Evolutionary conservation across 140 eudicot genomes (phyloP).

Genomic region (Anethum foeniculum): DNA sequence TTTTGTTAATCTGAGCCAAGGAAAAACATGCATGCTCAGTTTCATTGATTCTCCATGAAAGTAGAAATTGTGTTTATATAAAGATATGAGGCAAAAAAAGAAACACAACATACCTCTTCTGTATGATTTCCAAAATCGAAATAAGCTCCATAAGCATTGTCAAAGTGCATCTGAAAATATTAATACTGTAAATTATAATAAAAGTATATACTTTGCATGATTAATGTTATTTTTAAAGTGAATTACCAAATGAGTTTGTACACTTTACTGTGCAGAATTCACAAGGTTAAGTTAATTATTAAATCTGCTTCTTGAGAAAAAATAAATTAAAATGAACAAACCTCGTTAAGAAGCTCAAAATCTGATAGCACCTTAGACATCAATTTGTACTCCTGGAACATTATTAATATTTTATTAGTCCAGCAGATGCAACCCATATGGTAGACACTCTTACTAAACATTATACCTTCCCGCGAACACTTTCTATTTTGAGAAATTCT

Average conservation of each 20-base stretch:
- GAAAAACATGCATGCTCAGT: neutral
- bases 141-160: slow-evolving; percentile 59
- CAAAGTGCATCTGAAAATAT: slow-evolving; percentile 76
- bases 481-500: slow-evolving; percentile 40
- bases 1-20: neutral
- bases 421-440: neutral
- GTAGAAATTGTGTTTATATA: too few species aligned
- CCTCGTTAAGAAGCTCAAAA: slow-evolving; percentile 82
- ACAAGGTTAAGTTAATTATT: neutral
- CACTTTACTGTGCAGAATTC: neutral
- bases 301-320: neutral
- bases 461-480: slow-evolving; percentile 47
- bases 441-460: neutral
- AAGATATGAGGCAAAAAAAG: neutral
- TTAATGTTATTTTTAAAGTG: too few species aligned
- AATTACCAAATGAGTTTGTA: neutral
- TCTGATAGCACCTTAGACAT: slow-evolving; percentile 76
- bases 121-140: slow-evolving; percentile 95
- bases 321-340: slow-evolving; percentile 13
- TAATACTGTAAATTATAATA: neutral
- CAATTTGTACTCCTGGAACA: slow-evolving; percentile 57
- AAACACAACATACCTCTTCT: slow-evolving; percentile 49
- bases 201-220: neutral
- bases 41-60: neutral
- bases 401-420: slow-evolving; percentile 16